Evolutionary conservation across 139 green algal species (phyloP).

Genomic region (Tetraselmis chui): DNA sequence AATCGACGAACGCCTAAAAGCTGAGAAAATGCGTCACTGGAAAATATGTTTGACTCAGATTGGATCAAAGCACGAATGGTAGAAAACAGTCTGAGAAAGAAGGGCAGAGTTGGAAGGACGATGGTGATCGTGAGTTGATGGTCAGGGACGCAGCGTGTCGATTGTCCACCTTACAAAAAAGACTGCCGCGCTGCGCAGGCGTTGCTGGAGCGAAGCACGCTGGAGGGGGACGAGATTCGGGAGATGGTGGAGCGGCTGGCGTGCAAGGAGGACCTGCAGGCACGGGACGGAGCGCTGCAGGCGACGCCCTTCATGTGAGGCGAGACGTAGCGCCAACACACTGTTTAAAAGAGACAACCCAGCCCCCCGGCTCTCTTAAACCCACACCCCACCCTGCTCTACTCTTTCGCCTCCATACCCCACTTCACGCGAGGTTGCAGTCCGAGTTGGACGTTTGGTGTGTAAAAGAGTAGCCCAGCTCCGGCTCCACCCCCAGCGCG

Average conservation of each 20-base stretch:
- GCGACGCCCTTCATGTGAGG: conserved; percentile 9
- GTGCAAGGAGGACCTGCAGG: conserved; percentile 1
- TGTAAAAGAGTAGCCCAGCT: too few relatives aligned
- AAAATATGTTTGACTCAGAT: neutral
- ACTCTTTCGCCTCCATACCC: too few relatives aligned
- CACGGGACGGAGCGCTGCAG: neutral
- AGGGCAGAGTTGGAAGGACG: neutral
- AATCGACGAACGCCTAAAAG: conserved; percentile 6
- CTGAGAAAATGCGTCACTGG: neutral
- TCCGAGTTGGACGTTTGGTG: too few relatives aligned
- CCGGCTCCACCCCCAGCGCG: too few relatives aligned
- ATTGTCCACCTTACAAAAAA: neutral
- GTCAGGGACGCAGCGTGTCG: neutral
- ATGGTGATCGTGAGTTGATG: too few relatives aligned
- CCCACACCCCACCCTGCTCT: too few relatives aligned
- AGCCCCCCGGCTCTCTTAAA: too few relatives aligned
- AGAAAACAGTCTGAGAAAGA: neutral
- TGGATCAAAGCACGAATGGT: conserved; percentile 9
- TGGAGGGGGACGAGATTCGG: conserved; percentile 31
- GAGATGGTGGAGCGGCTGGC: conserved; percentile 33
- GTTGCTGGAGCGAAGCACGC: conserved; percentile 16
- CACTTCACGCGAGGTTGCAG: too few relatives aligned
- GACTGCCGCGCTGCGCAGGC: conserved; percentile 4
- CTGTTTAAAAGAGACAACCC: too few relatives aligned
- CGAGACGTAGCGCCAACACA: too few relatives aligned